Conservation (phyloP, 257 asterid genomes). For the Solanum paucissectum region DNA sequence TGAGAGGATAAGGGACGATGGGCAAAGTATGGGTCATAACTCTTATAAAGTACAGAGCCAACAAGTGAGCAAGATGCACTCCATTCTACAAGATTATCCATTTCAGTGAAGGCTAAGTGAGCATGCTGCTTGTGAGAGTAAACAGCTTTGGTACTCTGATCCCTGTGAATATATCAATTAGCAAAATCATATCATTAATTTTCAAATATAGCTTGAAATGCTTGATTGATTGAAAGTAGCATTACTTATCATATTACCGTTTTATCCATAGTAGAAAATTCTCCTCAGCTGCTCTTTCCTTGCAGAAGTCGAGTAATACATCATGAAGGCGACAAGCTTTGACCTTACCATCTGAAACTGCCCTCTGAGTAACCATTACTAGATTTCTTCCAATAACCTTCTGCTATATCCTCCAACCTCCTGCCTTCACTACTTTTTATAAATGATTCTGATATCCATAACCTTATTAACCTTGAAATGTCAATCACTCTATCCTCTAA, state of each 20-base stretch:
- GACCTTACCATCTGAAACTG: neutral
- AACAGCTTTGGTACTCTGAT: neutral
- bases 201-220: neutral
- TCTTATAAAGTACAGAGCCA: neutral
- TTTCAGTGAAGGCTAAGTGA: neutral
- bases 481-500: neutral
- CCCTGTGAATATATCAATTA: neutral
- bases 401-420: neutral
- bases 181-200: neutral
- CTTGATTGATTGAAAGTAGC: neutral
- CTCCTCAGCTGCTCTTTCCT: neutral
- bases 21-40: too few relatives aligned
- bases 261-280: neutral
- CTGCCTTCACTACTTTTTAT: neutral
- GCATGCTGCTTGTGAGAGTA: neutral
- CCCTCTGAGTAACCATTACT: neutral
- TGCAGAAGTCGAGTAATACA: slow-evolving; percentile 5
- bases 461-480: neutral
- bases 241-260: neutral
- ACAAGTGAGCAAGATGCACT: neutral
- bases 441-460: neutral
- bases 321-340: slow-evolving; percentile 9
- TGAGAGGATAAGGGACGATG: too few relatives aligned
- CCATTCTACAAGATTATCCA: neutral
- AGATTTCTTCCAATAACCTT: neutral